Base-by-base conservation (phyloP, 495 filamentous ascomycete genomes). In the Podospora tetraspora region DNA sequence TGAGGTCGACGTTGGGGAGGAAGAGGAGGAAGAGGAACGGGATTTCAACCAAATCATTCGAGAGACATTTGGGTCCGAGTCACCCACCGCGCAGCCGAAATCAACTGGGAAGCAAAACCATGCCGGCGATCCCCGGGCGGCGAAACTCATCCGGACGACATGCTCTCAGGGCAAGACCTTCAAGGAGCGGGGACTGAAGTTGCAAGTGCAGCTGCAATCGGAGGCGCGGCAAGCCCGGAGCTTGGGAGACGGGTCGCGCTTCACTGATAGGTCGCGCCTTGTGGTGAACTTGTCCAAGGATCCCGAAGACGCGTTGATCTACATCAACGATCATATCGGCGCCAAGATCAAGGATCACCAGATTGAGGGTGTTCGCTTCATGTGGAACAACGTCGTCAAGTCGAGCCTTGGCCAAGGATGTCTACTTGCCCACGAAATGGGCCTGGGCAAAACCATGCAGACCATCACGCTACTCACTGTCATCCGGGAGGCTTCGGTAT, bases 401-500 rank as follows among this genome's bases (percentile, higher is more conserved):
- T 83, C 83, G 19, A 81, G 83, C 32, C 75, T 73, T 3, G 80
- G 80, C 25, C 87, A 91, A 74, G 94, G 94, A 7, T 96, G 92
- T 72, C 81, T 97, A 3, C 84, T 98, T 30, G 92, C 94, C 2
- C 94, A 97, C 75, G 92, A 92, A 1, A 97, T 97, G 94, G 94
- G 94, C 2, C 78, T 98, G 19, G 94, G 94, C 16, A 98, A 98
- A 78, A 97, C 94, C 0, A 91, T 97, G 87, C 94, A 97, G 79
- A 85, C 87, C 2, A 92, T 97, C 69, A 89, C 92, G 0, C 77
- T 97, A 52, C 83, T 97, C 2, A 82, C 90, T 4, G 90, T 92
- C 19, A 86, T 97, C 66, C 82, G 88, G 8, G 81, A 89, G 68
- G 86, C 92, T 2, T 82, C 88, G 23, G 67, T 72, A 16, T 94